These are phyloP conservation scores for Rauvolfia tetraphylla DNA, from an alignment of 257 asterid species.

Conservation along the genomic window DNA sequence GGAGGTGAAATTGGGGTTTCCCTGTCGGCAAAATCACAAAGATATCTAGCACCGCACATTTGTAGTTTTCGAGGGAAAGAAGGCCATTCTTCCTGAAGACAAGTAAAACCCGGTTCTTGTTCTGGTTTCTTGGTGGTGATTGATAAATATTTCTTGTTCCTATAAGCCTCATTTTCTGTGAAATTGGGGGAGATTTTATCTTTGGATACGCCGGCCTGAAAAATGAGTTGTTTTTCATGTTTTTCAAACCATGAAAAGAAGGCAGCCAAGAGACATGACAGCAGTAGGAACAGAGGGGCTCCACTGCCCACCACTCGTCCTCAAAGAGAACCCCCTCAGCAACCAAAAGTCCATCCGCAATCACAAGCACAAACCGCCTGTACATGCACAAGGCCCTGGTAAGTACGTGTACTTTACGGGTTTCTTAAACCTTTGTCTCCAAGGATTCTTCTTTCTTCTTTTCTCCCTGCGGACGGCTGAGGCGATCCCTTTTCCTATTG, in stretches of 20 bases:
- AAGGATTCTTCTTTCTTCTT: background rate
- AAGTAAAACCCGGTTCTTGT: background rate
- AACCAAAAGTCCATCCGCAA: slow-evolving; percentile 27
- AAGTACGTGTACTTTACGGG: background rate
- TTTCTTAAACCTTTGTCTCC: background rate
- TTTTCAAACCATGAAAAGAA: slow-evolving; percentile 49
- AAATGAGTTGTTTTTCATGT: slow-evolving; percentile 81
- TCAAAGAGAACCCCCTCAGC: slow-evolving; percentile 32
- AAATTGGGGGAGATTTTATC: background rate
- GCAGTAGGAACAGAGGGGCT: slow-evolving; percentile 22
- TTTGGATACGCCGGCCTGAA: slow-evolving; percentile 4
- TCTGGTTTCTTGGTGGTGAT: background rate
- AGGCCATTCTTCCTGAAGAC: background rate
- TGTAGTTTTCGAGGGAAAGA: background rate
- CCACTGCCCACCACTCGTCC: slow-evolving; percentile 20
- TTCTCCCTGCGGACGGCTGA: background rate
- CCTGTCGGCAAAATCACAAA: background rate
- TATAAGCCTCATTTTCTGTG: background rate
- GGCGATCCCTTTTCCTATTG: background rate
- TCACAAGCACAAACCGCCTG: slow-evolving; percentile 15
- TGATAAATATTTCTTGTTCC: background rate
- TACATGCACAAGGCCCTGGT: slow-evolving; percentile 39
- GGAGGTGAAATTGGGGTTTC: slow-evolving; percentile 5
- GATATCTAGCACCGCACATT: too few species aligned
- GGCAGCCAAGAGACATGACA: slow-evolving; percentile 34